Base-by-base conservation (phyloP, 495 filamentous ascomycete species). In the Penicillium verhagenii region DNA sequence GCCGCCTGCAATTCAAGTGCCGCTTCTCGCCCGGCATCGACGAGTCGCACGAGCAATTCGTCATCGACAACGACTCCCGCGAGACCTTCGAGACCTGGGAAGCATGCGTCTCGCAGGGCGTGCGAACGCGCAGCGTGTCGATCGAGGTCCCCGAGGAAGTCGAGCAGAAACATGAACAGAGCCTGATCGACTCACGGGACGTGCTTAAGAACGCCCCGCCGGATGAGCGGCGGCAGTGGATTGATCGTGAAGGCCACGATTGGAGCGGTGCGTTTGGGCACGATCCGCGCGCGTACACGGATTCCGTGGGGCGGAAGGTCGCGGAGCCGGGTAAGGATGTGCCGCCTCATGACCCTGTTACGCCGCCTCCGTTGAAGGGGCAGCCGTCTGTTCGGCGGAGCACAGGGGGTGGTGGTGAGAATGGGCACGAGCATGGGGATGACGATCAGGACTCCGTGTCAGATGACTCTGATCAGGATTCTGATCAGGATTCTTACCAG, bases 61-160 rank as follows among this genome's bases (percentile, higher is more conserved):
- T 96, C 26, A 81, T 86, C 24, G 91, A 96, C 69, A 96, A 94
- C 60, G 85, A 96, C 65, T 85, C 86, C 3, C 83, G 92, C 39
- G 93, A 97, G 74, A 96, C 93, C 1, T 95, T 87, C 60, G 93
- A 97, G 75, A 89, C 86, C 3, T 97, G 92, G 91, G 89, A 96
- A 70, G 91, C 91, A 0, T 96, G 92, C 62, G 78, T 84, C 20
- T 82, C 89, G 0, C 91, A 97, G 69, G 93, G 93, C 4, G 88
- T 96, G 0, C 82, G 93, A 7, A 71, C 74, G 0, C 80, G 81
- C 43, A 76, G 79, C 2, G 90, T 97, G 4, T 65, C 73, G 1
- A 80, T 81, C 26, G 86, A 90, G 54, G 70, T 96, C 1, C 89
- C 90, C 0, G 76, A 82, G 0, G 64, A 78, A 6, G 76, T 91